phyloP scores from a whole-genome alignment of 495 filamentous ascomycete species.

The Hyphodiscus hymeniophilus region DNA sequence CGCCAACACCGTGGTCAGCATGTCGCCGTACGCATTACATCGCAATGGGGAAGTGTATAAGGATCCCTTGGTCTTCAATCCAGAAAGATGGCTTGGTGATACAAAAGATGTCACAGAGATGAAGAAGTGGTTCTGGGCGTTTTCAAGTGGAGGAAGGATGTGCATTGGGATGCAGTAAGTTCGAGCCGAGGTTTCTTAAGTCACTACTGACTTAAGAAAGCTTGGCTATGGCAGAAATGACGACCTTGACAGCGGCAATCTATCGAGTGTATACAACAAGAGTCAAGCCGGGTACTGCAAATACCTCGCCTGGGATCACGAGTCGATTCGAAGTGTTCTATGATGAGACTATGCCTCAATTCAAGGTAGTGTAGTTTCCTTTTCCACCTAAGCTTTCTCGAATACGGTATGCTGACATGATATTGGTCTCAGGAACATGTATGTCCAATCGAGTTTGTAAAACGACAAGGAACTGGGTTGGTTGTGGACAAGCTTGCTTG shows the following conservation, averaged over 20 bases:
- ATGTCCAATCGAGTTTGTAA: too few species aligned
- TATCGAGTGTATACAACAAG: slow-evolving; percentile 29
- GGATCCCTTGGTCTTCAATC: slow-evolving; percentile 30
- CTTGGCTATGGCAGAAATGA: slow-evolving; percentile 37
- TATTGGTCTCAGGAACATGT: too few species aligned
- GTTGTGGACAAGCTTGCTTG: too few species aligned
- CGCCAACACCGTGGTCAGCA: slow-evolving; percentile 52
- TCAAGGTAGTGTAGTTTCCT: too few species aligned
- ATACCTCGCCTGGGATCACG: slow-evolving; percentile 27
- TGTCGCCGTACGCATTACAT: slow-evolving; percentile 61
- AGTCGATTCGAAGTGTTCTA: slow-evolving; percentile 34
- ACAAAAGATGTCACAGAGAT: slow-evolving; percentile 28
- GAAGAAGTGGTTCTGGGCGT: slow-evolving; percentile 33
- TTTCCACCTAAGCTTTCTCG: too few species aligned
- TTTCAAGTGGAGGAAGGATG: slow-evolving; percentile 25
- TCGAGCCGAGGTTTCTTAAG: neutral
- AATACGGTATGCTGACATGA: too few species aligned
- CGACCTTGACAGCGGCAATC: slow-evolving; percentile 28
- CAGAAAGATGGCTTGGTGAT: slow-evolving; percentile 22
- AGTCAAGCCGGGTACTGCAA: slow-evolving; percentile 16
- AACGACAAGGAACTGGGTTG: too few species aligned
- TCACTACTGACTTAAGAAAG: slow-evolving; percentile 11
- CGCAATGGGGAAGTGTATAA: slow-evolving; percentile 52
- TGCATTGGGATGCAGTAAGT: slow-evolving; percentile 29
- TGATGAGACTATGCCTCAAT: slow-evolving; percentile 22